Conservation (phyloP, 768 basidiomycete species). For the Kwoniella dendrophila region DNA sequence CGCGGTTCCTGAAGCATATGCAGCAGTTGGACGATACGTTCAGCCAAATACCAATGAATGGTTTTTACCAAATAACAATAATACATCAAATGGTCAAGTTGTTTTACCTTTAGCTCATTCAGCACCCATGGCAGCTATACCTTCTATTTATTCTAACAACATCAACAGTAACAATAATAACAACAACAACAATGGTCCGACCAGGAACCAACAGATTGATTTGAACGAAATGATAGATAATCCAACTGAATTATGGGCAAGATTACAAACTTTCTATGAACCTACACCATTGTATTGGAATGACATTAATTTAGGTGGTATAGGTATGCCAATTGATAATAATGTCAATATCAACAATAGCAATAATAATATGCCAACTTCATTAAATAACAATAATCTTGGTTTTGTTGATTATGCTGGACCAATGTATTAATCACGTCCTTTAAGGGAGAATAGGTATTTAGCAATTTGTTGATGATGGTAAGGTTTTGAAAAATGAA, state of each 20-base stretch:
- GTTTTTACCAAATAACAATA: not conserved
- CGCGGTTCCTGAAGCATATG: conserved; percentile 16
- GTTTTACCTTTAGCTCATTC: conserved; percentile 21
- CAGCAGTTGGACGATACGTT: conserved; percentile 13
- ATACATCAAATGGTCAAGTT: conserved; percentile 4
- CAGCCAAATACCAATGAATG: conserved; percentile 14
- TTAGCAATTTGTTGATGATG: too few species aligned
- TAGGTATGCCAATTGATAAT: conserved; percentile 13
- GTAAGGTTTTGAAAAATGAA: too few species aligned
- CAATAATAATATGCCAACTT: too few species aligned
- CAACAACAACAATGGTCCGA: not conserved
- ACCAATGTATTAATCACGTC: too few species aligned
- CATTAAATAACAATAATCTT: too few species aligned
- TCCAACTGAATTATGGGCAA: conserved; percentile 41
- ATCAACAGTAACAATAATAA: not conserved
- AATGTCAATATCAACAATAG: too few species aligned
- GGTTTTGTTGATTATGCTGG: too few species aligned
- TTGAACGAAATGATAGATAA: conserved; percentile 9
- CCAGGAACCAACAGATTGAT: not conserved
- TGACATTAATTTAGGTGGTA: conserved; percentile 10
- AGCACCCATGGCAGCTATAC: conserved; percentile 16
- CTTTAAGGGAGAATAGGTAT: too few species aligned
- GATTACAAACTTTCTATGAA: conserved; percentile 50
- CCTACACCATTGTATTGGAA: conserved; percentile 42
- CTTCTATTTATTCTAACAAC: not conserved